A percentile compares a stretch with the other conserved stretches of the same genome.
These are phyloP conservation scores for Atkinsonella texensis DNA, from an alignment of 2,329 filamentous ascomycete genomes.

Conservation along the genomic window DNA sequence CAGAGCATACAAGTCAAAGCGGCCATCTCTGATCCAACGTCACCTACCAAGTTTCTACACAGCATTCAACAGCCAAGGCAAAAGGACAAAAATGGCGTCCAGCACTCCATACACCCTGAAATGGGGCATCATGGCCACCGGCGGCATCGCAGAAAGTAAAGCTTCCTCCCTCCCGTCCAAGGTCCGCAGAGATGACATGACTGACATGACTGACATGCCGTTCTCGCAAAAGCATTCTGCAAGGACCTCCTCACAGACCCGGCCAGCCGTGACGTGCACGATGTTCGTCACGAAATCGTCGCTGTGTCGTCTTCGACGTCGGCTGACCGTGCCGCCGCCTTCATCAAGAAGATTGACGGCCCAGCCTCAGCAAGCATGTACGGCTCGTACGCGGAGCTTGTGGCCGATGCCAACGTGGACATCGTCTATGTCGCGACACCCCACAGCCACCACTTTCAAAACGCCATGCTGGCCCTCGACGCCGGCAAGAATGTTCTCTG, in stretches of 20 bases:
- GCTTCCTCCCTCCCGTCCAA: not conserved
- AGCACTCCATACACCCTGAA: conserved; percentile 33
- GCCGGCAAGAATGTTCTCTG: conserved; percentile 82
- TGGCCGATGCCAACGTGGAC: conserved; percentile 66
- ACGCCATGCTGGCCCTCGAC: conserved; percentile 71
- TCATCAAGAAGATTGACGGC: conserved; percentile 60
- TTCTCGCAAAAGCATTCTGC: conserved; percentile 43
- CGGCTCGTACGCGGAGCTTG: conserved; percentile 71
- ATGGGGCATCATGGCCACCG: conserved; percentile 52
- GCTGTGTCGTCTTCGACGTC: conserved; percentile 74
- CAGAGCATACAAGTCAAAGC: not conserved
- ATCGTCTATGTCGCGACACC: conserved; percentile 85
- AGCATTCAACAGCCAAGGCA: not conserved
- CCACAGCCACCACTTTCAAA: conserved; percentile 88
- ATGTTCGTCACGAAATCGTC: conserved; percentile 65
- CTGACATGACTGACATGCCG: not conserved
- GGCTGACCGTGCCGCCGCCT: conserved; percentile 54
- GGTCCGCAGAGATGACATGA: too few species aligned
- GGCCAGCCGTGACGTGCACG: conserved; percentile 51
- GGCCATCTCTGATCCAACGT: not conserved
- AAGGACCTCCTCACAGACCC: conserved; percentile 71
- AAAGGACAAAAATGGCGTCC: conserved; percentile 22
- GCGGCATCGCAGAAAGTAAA: conserved; percentile 45
- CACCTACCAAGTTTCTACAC: not conserved
- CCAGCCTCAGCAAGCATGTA: conserved; percentile 59